Evolutionary conservation across 2,329 filamentous ascomycete genomes (phyloP).

Genomic region (Canariomyces notabilis): DNA sequence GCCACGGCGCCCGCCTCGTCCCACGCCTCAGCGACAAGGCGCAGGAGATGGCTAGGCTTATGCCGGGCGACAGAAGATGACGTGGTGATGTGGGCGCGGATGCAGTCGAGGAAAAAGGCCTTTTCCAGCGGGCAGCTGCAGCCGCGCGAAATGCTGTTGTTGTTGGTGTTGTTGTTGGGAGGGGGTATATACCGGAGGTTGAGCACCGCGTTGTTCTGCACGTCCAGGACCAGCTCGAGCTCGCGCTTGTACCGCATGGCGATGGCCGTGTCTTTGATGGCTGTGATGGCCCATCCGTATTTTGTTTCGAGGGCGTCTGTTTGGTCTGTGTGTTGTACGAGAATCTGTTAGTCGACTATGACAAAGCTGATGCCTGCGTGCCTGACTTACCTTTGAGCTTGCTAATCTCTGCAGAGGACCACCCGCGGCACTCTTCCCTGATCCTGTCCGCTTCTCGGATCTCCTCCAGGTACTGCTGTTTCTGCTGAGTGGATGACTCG

Average conservation of each 20-base stretch:
- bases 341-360: conserved; percentile 14
- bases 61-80: conserved; percentile 51
- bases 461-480: conserved; percentile 63
- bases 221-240: conserved; percentile 68
- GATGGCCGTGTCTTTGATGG: conserved; percentile 56
- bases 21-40: conserved; percentile 59
- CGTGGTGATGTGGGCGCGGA: conserved; percentile 61
- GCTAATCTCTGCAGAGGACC: conserved; percentile 76
- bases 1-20: conserved; percentile 56
- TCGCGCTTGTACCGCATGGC: conserved; percentile 70
- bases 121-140: conserved; percentile 58
- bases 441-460: conserved; percentile 79
- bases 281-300: conserved; percentile 67
- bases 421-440: conserved; percentile 83
- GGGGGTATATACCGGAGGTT: conserved; percentile 62
- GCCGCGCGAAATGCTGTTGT: conserved; percentile 47
- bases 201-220: conserved; percentile 46
- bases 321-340: conserved; percentile 51
- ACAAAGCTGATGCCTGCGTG: background rate
- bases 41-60: conserved; percentile 54
- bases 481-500: conserved; percentile 58
- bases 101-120: conserved; percentile 70
- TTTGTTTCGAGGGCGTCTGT: conserved; percentile 61
- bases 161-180: conserved; percentile 35
- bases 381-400: conserved; percentile 62